Base-by-base conservation (phyloP, 495 filamentous ascomycete species). In the Penicilliopsis zonata region DNA sequence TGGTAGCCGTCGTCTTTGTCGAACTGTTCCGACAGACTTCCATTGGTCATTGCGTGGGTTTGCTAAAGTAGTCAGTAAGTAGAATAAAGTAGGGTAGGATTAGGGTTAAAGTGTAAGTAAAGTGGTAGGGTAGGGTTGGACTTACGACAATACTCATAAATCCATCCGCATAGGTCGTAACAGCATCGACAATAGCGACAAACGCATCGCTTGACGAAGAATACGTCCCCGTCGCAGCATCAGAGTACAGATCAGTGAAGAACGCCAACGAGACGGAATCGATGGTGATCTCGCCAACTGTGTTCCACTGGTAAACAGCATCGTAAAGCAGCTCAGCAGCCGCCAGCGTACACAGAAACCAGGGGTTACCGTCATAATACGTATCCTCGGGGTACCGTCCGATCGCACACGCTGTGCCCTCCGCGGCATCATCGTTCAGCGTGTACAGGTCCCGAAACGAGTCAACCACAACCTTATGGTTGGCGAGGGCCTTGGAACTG, bases 381-480 rank as follows among this genome's bases (percentile, higher is more conserved):
- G 58, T 46, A 41, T 82, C 78, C 38, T 79, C 75, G 2, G 74
- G 47, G 47, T 82, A 81, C 7, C 78, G 53, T 74, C 40, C 76
- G 9, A 76, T 59, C 17, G 74, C 72, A 14, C 72, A 59, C 5
- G 71, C 70, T 13, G 50, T 16, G n/a, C 46, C 43, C 9, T 44
- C 16, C 3, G 36, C 18, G 12, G 47, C 47, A 5, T 45, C 48
- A 0, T 42, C 32, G 28, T 67, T 64, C 37, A 67, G 36, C 9
- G 42, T 33, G 34, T 58, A 65, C 27, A 63, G 51, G 6, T 49
- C 48, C 14, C 75, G 67, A 51, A 70, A 69, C 18, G 58, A 45
- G 31, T 69, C 66, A 4, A 55, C 52, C 30, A 58, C 43, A 5
- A 54, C 53, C 43, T 69, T 70, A 43, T 65, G 64, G 31, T 62